These are phyloP conservation scores for Selaginella tamariscina DNA, from an alignment of 75 land plant species.

Conservation along the genomic window DNA sequence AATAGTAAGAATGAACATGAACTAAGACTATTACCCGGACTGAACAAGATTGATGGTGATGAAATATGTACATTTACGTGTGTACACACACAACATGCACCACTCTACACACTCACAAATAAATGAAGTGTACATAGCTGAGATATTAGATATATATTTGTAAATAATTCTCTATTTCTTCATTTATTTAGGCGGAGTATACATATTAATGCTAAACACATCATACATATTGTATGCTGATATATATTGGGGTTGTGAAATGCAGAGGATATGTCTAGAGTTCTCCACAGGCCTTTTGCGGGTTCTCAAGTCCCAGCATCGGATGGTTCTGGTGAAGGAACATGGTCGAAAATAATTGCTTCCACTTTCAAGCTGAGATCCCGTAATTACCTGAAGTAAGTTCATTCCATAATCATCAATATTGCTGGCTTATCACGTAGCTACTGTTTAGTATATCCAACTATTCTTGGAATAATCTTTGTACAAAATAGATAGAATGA, in stretches of 20 bases:
- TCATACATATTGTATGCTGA: too few relatives aligned
- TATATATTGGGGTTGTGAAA: neutral
- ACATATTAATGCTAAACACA: too few relatives aligned
- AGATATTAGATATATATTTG: too few relatives aligned
- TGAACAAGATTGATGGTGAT: too few relatives aligned
- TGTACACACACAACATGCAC: too few relatives aligned
- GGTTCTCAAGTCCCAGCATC: conserved; percentile 50
- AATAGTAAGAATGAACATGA: too few relatives aligned
- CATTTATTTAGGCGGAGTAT: too few relatives aligned
- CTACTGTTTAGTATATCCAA: conserved; percentile 8
- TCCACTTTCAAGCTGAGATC: conserved; percentile 57
- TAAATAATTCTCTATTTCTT: too few relatives aligned
- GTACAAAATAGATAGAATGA: neutral
- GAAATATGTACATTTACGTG: neutral
- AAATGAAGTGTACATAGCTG: too few relatives aligned
- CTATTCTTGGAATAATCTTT: conserved; percentile 10
- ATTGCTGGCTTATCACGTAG: neutral
- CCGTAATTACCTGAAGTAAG: conserved; percentile 42
- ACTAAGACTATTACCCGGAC: too few relatives aligned
- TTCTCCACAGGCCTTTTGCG: conserved; percentile 55
- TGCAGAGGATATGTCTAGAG: neutral
- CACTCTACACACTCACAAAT: too few relatives aligned
- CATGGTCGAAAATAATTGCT: conserved; percentile 53
- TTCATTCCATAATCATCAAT: neutral
- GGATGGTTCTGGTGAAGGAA: conserved; percentile 43